Percentiles rank a stretch among this genome's conserved stretches.
Conservation (phyloP, 1,139 yeast genomes). For the Protomyces lactucae-debilis region DNA sequence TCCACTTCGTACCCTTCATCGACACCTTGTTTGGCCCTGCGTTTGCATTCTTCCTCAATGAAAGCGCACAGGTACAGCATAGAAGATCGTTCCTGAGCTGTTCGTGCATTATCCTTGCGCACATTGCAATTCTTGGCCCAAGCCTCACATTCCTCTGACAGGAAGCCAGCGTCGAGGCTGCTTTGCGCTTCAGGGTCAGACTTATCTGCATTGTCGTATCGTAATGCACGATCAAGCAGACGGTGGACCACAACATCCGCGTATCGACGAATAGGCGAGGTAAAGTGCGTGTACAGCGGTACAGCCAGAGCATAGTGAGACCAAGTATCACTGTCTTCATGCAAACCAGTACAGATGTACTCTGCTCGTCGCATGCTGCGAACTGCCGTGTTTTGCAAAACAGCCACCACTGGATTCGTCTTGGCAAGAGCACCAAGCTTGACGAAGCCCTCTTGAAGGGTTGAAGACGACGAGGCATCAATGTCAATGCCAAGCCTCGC, state of each 20-base stretch:
- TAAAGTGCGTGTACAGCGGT: conserved; percentile 87
- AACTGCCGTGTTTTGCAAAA: conserved; percentile 72
- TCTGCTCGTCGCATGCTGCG: conserved; percentile 83
- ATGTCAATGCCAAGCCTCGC: conserved; percentile 54
- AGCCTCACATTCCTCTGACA: conserved; percentile 14
- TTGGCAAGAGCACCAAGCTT: conserved; percentile 49
- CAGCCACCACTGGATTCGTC: conserved; percentile 51
- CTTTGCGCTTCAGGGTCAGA: not conserved
- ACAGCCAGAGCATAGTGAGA: conserved; percentile 76
- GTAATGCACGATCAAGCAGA: conserved; percentile 69
- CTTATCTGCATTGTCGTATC: conserved; percentile 35
- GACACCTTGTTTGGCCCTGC: conserved; percentile 69
- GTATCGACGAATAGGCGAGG: conserved; percentile 90
- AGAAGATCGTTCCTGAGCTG: conserved; percentile 90
- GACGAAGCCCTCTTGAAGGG: conserved; percentile 68
- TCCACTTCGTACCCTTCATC: conserved; percentile 62
- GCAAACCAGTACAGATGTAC: conserved; percentile 83
- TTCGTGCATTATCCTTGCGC: conserved; percentile 88
- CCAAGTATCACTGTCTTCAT: conserved; percentile 62
- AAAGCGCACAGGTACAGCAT: conserved; percentile 81
- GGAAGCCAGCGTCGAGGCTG: not conserved
- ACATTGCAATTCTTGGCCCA: conserved; percentile 88
- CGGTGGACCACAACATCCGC: conserved; percentile 91
- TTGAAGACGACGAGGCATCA: conserved; percentile 70
- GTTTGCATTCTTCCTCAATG: conserved; percentile 43